phyloP scores from a whole-genome alignment of 2,329 filamentous ascomycete species.

The Penicillium freii region DNA sequence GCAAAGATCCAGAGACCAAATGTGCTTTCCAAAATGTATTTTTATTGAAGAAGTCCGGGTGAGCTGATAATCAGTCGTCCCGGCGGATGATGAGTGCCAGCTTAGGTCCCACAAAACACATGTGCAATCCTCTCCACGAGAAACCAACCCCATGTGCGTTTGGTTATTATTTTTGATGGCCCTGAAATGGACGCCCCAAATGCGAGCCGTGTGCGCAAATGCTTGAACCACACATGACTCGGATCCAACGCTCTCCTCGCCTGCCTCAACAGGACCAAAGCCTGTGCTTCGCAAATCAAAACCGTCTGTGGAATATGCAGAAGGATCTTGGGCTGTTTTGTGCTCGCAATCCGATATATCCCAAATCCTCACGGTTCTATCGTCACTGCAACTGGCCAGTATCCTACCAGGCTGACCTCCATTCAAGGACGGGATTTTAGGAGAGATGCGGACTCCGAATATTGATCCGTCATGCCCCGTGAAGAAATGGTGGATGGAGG shows the following conservation, averaged over 20 bases:
- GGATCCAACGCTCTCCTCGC: conserved; percentile 33
- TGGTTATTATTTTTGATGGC: conserved; percentile 25
- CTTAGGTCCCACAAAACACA: conserved; percentile 67
- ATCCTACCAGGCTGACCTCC: conserved; percentile 53
- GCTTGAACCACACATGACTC: conserved; percentile 63
- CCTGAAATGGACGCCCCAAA: conserved; percentile 80
- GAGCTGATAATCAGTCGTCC: conserved; percentile 24
- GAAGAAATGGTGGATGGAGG: conserved; percentile 56
- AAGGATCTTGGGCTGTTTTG: conserved; percentile 29
- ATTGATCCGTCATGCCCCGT: conserved; percentile 85
- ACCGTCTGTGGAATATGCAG: conserved; percentile 38
- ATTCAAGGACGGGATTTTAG: conserved; percentile 44
- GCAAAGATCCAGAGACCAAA: conserved; percentile 68
- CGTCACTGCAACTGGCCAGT: conserved; percentile 92
- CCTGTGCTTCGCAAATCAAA: conserved; percentile 57
- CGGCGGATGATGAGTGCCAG: conserved; percentile 29
- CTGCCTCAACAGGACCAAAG: conserved; percentile 51
- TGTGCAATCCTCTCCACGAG: conserved; percentile 82
- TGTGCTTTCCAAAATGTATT: conserved; percentile 81
- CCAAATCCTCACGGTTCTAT: conserved; percentile 86
- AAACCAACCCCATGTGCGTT: conserved; percentile 57
- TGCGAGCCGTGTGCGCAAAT: conserved; percentile 85
- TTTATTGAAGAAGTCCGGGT: conserved; percentile 54
- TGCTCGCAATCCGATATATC: conserved; percentile 62
- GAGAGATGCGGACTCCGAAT: conserved; percentile 81